phyloP scores from a whole-genome alignment of 164 flowering plant genomes.

The Stephania cephalantha region DNA sequence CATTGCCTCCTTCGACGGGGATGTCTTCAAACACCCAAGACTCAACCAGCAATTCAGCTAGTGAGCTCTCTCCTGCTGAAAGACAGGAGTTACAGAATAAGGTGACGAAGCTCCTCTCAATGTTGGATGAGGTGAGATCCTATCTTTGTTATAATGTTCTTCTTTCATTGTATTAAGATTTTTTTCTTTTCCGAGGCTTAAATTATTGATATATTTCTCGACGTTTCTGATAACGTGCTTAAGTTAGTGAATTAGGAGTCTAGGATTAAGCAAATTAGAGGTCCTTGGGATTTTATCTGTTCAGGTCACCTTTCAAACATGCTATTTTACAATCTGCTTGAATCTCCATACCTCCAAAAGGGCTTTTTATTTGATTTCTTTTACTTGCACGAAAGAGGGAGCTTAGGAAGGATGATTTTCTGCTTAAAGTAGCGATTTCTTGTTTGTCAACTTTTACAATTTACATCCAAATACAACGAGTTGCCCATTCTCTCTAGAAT shows the following conservation, averaged over 20 bases:
- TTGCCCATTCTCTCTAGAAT: not conserved
- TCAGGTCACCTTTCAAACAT: not conserved
- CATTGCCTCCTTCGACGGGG: slow-evolving; percentile 20
- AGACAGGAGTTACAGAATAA: slow-evolving; percentile 68
- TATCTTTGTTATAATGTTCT: not conserved
- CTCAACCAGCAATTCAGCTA: slow-evolving; percentile 25
- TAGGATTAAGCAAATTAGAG: not conserved
- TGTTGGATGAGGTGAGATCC: slow-evolving; percentile 75
- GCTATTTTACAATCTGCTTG: not conserved
- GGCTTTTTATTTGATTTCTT: not conserved
- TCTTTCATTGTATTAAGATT: not conserved
- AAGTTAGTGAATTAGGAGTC: not conserved
- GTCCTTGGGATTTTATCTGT: not conserved
- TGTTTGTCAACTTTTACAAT: not conserved
- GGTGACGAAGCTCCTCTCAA: slow-evolving; percentile 58
- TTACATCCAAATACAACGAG: not conserved
- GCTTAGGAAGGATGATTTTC: not conserved
- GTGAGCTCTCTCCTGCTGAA: slow-evolving; percentile 56
- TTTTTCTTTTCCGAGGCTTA: not conserved
- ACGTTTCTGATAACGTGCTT: not conserved
- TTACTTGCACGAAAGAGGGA: not conserved
- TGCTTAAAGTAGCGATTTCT: not conserved
- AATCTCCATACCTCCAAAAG: not conserved
- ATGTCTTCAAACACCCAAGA: slow-evolving; percentile 32
- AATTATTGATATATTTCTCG: not conserved